These are phyloP conservation scores for Wilhelminamyces savonicus DNA, from an alignment of 805 yeast genomes.

Conservation along the genomic window DNA sequence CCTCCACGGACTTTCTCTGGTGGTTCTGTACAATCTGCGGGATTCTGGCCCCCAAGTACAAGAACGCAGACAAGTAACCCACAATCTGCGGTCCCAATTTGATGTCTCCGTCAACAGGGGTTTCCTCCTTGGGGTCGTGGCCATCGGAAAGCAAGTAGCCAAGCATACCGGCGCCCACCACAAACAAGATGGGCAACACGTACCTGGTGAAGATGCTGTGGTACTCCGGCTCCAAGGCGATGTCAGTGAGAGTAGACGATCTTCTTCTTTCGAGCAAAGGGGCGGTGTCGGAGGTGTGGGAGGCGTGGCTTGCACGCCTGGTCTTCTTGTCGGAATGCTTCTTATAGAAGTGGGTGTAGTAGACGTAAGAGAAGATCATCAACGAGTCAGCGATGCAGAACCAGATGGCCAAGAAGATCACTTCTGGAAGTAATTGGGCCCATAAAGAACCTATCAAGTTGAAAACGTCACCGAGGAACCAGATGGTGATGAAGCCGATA, in stretches of 20 bases:
- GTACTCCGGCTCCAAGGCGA: slow-evolving; percentile 41
- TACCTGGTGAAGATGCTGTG: slow-evolving; percentile 45
- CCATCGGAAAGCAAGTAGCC: slow-evolving; percentile 48
- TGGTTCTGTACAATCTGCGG: slow-evolving; percentile 87
- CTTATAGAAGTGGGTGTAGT: slow-evolving; percentile 46
- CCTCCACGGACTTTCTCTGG: slow-evolving; percentile 71
- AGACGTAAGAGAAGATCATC: slow-evolving; percentile 51
- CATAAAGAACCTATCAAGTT: slow-evolving; percentile 63
- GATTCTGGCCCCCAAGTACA: slow-evolving; percentile 50
- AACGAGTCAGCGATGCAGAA: slow-evolving; percentile 64
- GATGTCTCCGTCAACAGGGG: slow-evolving; percentile 20
- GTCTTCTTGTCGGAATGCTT: slow-evolving; percentile 19
- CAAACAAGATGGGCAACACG: slow-evolving; percentile 55
- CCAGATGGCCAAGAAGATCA: slow-evolving; percentile 67
- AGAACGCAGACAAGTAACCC: slow-evolving; percentile 63
- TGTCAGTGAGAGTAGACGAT: slow-evolving; percentile 46
- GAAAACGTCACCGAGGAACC: slow-evolving; percentile 69
- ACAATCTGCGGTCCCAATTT: slow-evolving; percentile 54
- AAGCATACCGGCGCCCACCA: slow-evolving; percentile 52
- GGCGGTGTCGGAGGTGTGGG: slow-evolving; percentile 13
- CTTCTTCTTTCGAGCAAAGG: slow-evolving; percentile 39
- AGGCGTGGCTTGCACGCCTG: slow-evolving; percentile 4
- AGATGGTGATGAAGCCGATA: slow-evolving; percentile 55
- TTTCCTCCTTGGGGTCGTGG: slow-evolving; percentile 13
- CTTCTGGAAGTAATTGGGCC: slow-evolving; percentile 68